Conservation (phyloP, 2,329 filamentous ascomycete species). For the Penicillium vulpinum region DNA sequence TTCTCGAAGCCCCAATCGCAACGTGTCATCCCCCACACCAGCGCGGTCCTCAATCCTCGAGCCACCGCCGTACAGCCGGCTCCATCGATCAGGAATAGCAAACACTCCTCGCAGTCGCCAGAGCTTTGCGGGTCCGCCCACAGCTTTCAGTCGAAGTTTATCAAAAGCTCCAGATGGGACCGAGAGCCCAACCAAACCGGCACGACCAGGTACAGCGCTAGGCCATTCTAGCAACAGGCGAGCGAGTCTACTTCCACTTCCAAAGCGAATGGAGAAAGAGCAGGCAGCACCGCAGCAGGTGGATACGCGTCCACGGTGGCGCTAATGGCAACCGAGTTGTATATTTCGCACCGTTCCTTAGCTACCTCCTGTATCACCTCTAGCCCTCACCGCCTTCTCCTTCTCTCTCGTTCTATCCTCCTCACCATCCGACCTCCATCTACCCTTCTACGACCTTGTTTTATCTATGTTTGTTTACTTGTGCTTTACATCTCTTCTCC, state of each 20-base stretch:
- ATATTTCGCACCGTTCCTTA: not conserved
- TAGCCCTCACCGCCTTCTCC: not conserved
- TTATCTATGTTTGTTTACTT: slow-evolving; percentile 10
- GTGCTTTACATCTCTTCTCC: slow-evolving; percentile 11
- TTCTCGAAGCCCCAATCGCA: slow-evolving; percentile 34
- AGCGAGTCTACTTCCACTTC: slow-evolving; percentile 43
- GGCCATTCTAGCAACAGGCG: slow-evolving; percentile 42
- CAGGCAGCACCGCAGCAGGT: slow-evolving; percentile 26
- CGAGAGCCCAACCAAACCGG: slow-evolving; percentile 32
- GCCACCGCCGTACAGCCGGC: slow-evolving; percentile 45
- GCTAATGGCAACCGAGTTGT: slow-evolving; percentile 18
- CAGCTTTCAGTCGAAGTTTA: slow-evolving; percentile 32
- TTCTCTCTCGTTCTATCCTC: not conserved
- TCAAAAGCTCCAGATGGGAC: slow-evolving; percentile 21
- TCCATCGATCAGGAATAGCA: slow-evolving; percentile 31
- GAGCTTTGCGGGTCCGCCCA: slow-evolving; percentile 37
- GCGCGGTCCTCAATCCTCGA: slow-evolving; percentile 34
- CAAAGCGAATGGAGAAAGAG: slow-evolving; percentile 35
- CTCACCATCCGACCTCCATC: not conserved
- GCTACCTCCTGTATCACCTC: not conserved
- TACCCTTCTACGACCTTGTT: slow-evolving; percentile 13
- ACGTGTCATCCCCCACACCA: slow-evolving; percentile 30
- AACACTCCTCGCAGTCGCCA: slow-evolving; percentile 40
- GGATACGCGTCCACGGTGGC: slow-evolving; percentile 40
- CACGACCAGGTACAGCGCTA: slow-evolving; percentile 41